These are phyloP conservation scores for Ophiostoma ulmi DNA, from an alignment of 2,329 filamentous ascomycete genomes.

Conservation along the genomic window DNA sequence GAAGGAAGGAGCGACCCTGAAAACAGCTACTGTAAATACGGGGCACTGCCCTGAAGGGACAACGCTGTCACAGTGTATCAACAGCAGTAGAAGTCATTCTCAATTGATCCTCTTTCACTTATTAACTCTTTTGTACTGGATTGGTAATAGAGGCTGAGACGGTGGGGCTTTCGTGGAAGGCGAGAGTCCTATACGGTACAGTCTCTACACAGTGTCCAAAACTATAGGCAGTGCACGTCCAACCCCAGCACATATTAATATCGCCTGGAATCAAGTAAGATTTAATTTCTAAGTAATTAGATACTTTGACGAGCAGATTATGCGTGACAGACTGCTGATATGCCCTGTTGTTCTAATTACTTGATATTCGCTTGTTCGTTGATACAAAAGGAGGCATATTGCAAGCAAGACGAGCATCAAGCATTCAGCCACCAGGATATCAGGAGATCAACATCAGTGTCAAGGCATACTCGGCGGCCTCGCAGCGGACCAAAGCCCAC, in stretches of 20 bases:
- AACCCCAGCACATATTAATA: neutral
- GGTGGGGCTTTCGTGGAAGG: neutral
- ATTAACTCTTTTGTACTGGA: neutral
- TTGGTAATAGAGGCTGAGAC: constrained; percentile 13
- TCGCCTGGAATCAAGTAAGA: neutral
- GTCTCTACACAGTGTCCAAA: neutral
- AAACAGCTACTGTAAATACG: neutral
- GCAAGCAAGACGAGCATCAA: neutral
- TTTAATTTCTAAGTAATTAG: neutral
- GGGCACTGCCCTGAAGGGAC: neutral
- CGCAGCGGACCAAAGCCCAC: constrained; percentile 11
- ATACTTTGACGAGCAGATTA: neutral
- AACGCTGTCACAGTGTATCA: neutral
- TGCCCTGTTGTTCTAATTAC: neutral
- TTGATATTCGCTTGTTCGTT: too few species aligned
- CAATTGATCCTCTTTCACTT: neutral
- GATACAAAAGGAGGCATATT: neutral
- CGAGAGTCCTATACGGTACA: neutral
- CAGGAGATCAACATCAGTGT: neutral
- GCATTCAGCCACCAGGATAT: neutral
- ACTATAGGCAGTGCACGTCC: neutral
- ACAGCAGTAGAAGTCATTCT: neutral
- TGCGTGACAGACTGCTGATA: neutral
- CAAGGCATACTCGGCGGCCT: constrained; percentile 11
- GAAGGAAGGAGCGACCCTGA: constrained; percentile 9